These are phyloP conservation scores for Leishmania tarentolae DNA, from an alignment of 208 protist genomes.

Conservation along the genomic window DNA sequence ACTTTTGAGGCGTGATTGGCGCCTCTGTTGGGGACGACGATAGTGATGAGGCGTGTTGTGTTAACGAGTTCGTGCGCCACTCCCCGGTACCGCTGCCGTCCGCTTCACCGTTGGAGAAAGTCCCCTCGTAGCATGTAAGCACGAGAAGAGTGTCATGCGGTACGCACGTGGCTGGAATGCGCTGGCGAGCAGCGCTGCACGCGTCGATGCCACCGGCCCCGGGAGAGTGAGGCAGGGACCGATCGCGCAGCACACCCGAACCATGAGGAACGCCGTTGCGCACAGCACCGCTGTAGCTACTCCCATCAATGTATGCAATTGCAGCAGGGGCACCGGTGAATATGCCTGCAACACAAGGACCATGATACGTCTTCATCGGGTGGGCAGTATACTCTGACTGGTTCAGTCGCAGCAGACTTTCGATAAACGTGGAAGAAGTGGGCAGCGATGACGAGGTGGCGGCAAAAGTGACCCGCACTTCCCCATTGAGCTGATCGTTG, in stretches of 20 bases:
- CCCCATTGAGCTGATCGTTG: slow-evolving; percentile 48
- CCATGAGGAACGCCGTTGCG: slow-evolving; percentile 57
- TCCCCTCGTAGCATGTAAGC: slow-evolving; percentile 72
- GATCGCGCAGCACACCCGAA: slow-evolving; percentile 57
- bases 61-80: slow-evolving; percentile 32
- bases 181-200: slow-evolving; percentile 3
- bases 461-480: slow-evolving; percentile 28
- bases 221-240: slow-evolving; percentile 4
- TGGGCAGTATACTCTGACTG: slow-evolving; percentile 13
- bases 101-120: slow-evolving; percentile 63
- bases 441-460: background rate
- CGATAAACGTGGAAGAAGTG: background rate
- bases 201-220: slow-evolving; percentile 23
- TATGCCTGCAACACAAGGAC: slow-evolving; percentile 62
- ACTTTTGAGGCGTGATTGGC: slow-evolving; percentile 16
- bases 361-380: slow-evolving; percentile 48
- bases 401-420: slow-evolving; percentile 6
- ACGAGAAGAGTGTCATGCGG: slow-evolving; percentile 15
- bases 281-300: slow-evolving; percentile 63
- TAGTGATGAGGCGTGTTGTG: background rate
- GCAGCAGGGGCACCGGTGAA: slow-evolving; percentile 54
- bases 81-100: slow-evolving; percentile 65
- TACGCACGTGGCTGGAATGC: slow-evolving; percentile 16
- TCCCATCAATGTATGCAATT: slow-evolving; percentile 60
- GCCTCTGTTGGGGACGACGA: background rate